Percentiles rank a stretch among this genome's conserved stretches.
These are phyloP conservation scores for Euclidium syriacum DNA, from an alignment of 345 rosid species.

Conservation along the genomic window DNA sequence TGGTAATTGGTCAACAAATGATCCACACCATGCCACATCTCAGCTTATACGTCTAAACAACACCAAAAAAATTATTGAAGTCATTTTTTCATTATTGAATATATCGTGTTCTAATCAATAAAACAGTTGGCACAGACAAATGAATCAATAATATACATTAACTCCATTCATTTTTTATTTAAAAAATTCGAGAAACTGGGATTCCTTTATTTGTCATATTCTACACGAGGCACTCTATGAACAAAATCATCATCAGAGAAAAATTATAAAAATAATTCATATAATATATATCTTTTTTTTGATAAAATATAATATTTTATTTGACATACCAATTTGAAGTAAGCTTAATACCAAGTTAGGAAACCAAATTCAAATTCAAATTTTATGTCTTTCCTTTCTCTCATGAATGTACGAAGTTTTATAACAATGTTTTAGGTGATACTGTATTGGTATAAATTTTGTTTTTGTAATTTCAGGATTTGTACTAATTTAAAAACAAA, in stretches of 20 bases:
- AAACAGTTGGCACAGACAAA: conserved; percentile 19
- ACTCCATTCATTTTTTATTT: neutral
- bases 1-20: conserved; percentile 25
- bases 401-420: neutral
- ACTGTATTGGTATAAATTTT: neutral
- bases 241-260: too few relatives aligned
- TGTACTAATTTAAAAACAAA: neutral
- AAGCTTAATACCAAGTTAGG: neutral
- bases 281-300: too few relatives aligned
- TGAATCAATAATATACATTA: neutral
- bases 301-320: too few relatives aligned
- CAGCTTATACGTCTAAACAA: neutral
- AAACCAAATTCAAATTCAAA: neutral
- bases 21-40: conserved; percentile 21
- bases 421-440: neutral
- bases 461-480: neutral
- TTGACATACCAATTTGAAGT: too few relatives aligned
- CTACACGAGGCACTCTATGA: too few relatives aligned
- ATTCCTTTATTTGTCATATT: neutral
- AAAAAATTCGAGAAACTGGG: neutral
- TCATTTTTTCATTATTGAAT: conserved; percentile 9
- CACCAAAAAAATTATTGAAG: neutral
- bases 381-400: neutral
- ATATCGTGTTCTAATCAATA: conserved; percentile 17
- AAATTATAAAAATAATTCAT: too few relatives aligned